phyloP scores from a whole-genome alignment of 108 stramenopile species.

The Mediolabrus comicus region DNA sequence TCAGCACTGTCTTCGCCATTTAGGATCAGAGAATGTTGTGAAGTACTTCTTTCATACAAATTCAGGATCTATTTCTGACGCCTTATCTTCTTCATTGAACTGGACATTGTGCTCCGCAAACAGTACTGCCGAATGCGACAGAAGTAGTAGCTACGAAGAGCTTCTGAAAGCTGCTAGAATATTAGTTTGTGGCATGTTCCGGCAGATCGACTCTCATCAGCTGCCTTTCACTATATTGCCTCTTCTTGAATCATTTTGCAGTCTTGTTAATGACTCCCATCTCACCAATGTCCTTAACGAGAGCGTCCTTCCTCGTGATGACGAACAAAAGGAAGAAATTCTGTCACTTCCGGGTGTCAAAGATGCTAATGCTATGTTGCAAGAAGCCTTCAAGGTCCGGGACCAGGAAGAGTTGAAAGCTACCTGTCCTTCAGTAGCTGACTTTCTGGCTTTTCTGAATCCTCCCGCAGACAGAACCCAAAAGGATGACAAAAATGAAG shows the following conservation, averaged over 20 bases:
- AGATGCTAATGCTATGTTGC: neutral
- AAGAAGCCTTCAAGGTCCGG: constrained; percentile 5
- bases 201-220: neutral
- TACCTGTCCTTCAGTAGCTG: constrained; percentile 20
- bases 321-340: neutral
- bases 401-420: constrained; percentile 1
- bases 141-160: neutral
- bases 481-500: neutral
- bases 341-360: constrained; percentile 17
- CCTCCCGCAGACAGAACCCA: neutral
- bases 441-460: constrained; percentile 23
- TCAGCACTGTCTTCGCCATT: constrained; percentile 12
- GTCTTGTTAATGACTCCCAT: constrained; percentile 17
- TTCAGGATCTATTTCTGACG: constrained; percentile 3
- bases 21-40: constrained; percentile 11
- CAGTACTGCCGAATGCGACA: neutral
- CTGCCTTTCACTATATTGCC: constrained; percentile 5
- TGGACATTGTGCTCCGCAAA: neutral
- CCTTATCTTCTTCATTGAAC: neutral
- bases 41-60: constrained; percentile 18
- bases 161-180: constrained; percentile 5
- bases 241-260: constrained; percentile 13
- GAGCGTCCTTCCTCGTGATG: neutral
- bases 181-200: constrained; percentile 13
- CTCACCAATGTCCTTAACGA: neutral